Evolutionary conservation across 768 basidiomycete species (phyloP), one percentile per base, ranked within the genome.

Genomic region (Pleurotus ostreatus): DNA sequence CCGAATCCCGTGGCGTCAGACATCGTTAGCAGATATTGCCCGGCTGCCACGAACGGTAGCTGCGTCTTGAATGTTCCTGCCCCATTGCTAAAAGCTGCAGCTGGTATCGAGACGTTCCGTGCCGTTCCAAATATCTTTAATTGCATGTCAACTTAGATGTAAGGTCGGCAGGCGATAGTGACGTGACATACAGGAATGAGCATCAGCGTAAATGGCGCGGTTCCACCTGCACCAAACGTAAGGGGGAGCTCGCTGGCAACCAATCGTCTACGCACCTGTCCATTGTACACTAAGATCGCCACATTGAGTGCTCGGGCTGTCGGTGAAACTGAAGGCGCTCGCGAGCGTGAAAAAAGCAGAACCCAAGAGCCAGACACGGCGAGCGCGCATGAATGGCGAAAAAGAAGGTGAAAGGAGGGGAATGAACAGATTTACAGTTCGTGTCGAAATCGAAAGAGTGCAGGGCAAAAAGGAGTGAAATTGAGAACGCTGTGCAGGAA

Each of bases 1-100:
- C 72, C 87, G 64, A 85, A 89, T 1, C 87, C 88, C 23, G 78
- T 79, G 15, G 82, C 74, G 64, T 92, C 89, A 23, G 85, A 90
- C 85, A 92, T 86, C 37, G 81, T 77, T 16, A 85, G 57, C 11
- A 89, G 49, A 47, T 89, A 71, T 53, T 71, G 66, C 15, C 73
- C 64, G 25, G 62, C 69, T 7, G 71, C 62, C 11, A 65, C 26
- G 46, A 84, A 68, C 2, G 75, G 73, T 11, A 89, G 60, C 57
- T 73, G 75, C 0, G 77, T 64, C 11, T 75, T 69, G 64, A 74
- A 88, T 0, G 78, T 76, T 49, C 85, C 86, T 57, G 75, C 57
- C 47, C 80, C 80, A 71, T 79, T 74, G 64, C 52, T 76, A 65
- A 80, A 84, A 3, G 83, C 77, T n/a, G 76, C 65, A 3, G 71